A percentile compares a stretch with the other conserved stretches of the same genome.
Evolutionary conservation across 225 moss, liverwort and hornwort genomes (phyloP).

Genomic region (Climacium dendroides): DNA sequence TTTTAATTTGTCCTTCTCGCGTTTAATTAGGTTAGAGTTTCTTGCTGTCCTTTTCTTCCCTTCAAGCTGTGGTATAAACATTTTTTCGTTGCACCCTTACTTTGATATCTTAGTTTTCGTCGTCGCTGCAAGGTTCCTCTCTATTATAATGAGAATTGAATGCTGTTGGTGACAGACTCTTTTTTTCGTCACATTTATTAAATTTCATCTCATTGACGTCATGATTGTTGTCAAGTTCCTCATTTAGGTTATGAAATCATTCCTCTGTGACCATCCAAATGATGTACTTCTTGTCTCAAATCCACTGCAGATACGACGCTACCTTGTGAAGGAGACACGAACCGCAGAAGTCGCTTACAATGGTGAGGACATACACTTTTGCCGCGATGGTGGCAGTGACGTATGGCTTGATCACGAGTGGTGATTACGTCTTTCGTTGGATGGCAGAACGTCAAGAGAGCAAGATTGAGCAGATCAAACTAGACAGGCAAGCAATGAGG

Average conservation of each 20-base stretch:
- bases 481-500: conserved; percentile 29
- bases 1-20: not conserved
- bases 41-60: not conserved
- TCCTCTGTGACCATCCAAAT: not conserved
- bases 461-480: conserved; percentile 48
- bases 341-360: not conserved
- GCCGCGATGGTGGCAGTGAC: conserved; percentile 48
- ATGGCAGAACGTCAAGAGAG: conserved; percentile 47
- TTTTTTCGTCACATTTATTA: not conserved
- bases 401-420: conserved; percentile 21
- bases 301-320: not conserved
- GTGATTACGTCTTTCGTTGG: conserved; percentile 41
- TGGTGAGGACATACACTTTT: conserved; percentile 54
- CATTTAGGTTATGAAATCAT: not conserved
- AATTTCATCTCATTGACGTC: not conserved
- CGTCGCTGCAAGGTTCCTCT: not conserved
- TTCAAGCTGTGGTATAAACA: not conserved
- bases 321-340: not conserved
- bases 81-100: not conserved
- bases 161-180: not conserved
- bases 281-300: not conserved
- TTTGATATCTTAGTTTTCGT: not conserved
- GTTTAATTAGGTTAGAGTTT: not conserved
- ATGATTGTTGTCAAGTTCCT: not conserved
- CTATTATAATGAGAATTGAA: not conserved